Percentiles rank a stretch among this genome's conserved stretches.
phyloP scores from a whole-genome alignment of 257 asterid genomes.

The Salvia splendens region DNA sequence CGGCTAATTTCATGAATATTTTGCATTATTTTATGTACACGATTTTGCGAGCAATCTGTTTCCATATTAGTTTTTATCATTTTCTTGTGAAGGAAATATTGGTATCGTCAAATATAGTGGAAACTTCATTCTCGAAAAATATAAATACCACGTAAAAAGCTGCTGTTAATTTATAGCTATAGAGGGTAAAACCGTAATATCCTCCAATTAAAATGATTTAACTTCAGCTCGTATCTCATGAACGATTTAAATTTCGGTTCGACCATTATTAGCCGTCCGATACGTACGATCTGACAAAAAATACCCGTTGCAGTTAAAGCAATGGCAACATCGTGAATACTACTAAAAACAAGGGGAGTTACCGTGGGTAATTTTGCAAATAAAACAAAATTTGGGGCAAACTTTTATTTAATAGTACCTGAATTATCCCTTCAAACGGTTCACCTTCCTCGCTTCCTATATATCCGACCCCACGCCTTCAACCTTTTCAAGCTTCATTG shows the following conservation, averaged over 20 bases:
- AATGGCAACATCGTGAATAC: slow-evolving; percentile 41
- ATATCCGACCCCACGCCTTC: slow-evolving; percentile 37
- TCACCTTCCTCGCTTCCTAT: slow-evolving; percentile 63
- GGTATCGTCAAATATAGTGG: neutral
- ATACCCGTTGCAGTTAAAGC: slow-evolving; percentile 37
- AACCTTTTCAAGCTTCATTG: neutral
- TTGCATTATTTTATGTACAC: too few species aligned
- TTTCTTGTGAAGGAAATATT: too few species aligned
- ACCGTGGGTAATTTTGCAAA: slow-evolving; percentile 27
- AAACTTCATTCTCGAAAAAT: neutral
- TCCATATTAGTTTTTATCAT: too few species aligned
- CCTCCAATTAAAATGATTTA: neutral
- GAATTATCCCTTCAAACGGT: slow-evolving; percentile 42
- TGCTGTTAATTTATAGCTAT: neutral
- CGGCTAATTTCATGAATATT: too few species aligned
- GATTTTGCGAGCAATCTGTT: too few species aligned
- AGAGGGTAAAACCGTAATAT: slow-evolving; percentile 17
- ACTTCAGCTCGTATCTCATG: slow-evolving; percentile 19
- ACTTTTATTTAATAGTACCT: slow-evolving; percentile 23
- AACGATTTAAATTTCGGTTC: slow-evolving; percentile 5
- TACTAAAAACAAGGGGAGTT: slow-evolving; percentile 20
- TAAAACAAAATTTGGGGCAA: slow-evolving; percentile 32
- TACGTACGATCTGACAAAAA: slow-evolving; percentile 26
- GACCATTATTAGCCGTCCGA: slow-evolving; percentile 28
- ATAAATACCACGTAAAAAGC: neutral